A percentile compares a stretch with the other conserved stretches of the same genome.
Evolutionary conservation across 306 rosid genomes (phyloP).

Genomic region (Carpinus viminea): DNA sequence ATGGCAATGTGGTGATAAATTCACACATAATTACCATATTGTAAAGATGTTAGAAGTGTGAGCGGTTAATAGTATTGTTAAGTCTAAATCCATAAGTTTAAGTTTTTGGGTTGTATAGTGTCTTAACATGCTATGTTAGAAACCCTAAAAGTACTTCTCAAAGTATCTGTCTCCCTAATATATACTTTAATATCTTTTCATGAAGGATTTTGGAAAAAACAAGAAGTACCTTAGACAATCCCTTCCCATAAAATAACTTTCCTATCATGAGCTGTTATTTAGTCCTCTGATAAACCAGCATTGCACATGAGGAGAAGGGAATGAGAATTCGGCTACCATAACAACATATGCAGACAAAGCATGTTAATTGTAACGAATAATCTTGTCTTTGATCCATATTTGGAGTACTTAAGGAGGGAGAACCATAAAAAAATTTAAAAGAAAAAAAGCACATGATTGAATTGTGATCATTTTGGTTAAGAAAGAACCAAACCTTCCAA

Average conservation of each 20-base stretch:
- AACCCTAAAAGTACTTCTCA: too few species aligned
- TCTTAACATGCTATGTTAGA: too few species aligned
- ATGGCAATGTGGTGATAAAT: too few species aligned
- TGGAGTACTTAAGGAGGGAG: constrained; percentile 43
- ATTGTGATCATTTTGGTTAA: constrained; percentile 29
- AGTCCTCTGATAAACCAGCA: background rate
- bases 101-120: too few species aligned
- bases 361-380: constrained; percentile 32
- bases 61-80: too few species aligned
- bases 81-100: too few species aligned
- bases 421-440: constrained; percentile 28
- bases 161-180: too few species aligned
- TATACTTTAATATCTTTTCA: too few species aligned
- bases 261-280: background rate
- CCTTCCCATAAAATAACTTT: background rate
- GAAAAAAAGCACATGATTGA: constrained; percentile 34
- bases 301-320: background rate
- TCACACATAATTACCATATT: too few species aligned
- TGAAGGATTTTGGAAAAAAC: too few species aligned
- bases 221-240: too few species aligned
- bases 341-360: constrained; percentile 36
- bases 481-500: constrained; percentile 29
- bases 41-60: too few species aligned
- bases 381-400: constrained; percentile 24
- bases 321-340: background rate